Conservation (phyloP, 768 basidiomycete genomes). For the Leucocoprinus sp. region DNA sequence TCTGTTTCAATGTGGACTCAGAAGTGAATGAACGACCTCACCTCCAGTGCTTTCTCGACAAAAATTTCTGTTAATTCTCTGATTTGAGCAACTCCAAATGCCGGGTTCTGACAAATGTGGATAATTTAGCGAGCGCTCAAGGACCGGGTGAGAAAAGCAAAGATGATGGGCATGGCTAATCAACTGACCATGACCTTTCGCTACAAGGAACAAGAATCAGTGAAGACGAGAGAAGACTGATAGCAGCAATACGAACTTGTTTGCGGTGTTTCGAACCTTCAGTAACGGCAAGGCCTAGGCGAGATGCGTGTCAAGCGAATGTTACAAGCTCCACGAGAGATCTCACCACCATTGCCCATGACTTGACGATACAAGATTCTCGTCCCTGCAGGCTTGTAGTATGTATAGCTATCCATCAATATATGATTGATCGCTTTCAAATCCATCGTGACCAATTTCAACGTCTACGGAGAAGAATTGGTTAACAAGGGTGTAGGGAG, state of each 20-base stretch:
- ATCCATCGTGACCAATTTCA: conserved; percentile 50
- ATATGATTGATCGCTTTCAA: conserved; percentile 57
- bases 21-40: conserved; percentile 14
- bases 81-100: conserved; percentile 54
- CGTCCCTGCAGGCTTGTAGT: conserved; percentile 43
- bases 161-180: neutral
- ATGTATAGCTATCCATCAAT: conserved; percentile 45
- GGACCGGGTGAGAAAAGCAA: neutral
- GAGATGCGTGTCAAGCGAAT: too few relatives aligned
- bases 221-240: too few relatives aligned
- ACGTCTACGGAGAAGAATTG: conserved; percentile 16
- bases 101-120: conserved; percentile 41
- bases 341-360: conserved; percentile 31
- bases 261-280: conserved; percentile 40
- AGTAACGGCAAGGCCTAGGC: conserved; percentile 39
- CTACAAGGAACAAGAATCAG: conserved; percentile 10
- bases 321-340: neutral
- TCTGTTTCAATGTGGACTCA: neutral
- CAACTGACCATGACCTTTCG: conserved; percentile 34
- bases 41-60: conserved; percentile 45
- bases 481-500: too few relatives aligned
- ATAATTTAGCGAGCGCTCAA: neutral
- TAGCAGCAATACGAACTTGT: conserved; percentile 24
- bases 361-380: conserved; percentile 31
- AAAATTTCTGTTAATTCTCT: conserved; percentile 51